A percentile compares a stretch with the other conserved stretches of the same genome.
These are phyloP conservation scores for Chloranthus sessilifolius DNA, from an alignment of 164 flowering plant species.

Conservation along the genomic window DNA sequence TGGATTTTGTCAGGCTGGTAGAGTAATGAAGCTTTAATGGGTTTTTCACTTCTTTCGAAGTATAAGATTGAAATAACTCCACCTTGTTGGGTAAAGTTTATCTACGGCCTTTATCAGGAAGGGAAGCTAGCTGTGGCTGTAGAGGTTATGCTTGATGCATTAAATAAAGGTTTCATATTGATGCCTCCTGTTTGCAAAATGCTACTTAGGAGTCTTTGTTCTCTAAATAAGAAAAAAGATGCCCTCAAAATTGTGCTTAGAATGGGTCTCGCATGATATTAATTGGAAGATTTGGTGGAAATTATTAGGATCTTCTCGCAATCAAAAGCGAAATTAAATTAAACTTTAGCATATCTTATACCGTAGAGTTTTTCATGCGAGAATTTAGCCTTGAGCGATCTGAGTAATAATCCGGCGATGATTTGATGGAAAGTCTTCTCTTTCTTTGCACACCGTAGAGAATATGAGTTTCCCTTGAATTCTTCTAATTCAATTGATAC, in stretches of 20 bases:
- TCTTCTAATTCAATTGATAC: too few relatives aligned
- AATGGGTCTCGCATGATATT: conserved; percentile 54
- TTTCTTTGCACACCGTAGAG: too few relatives aligned
- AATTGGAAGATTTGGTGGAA: too few relatives aligned
- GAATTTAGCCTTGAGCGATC: too few relatives aligned
- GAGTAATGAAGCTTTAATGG: conserved; percentile 53
- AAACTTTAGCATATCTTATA: too few relatives aligned
- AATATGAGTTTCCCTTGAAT: too few relatives aligned
- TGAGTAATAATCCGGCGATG: too few relatives aligned
- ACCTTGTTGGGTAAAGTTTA: conserved; percentile 60
- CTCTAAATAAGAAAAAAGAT: conserved; percentile 22
- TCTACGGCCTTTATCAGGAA: conserved; percentile 37
- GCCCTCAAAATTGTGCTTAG: conserved; percentile 33
- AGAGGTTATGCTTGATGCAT: conserved; percentile 49
- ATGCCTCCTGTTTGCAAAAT: conserved; percentile 41
- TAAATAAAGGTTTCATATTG: conserved; percentile 47
- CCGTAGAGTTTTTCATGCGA: too few relatives aligned
- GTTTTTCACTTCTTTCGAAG: conserved; percentile 49
- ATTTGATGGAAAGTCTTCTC: too few relatives aligned
- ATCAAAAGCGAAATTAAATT: too few relatives aligned
- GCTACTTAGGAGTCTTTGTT: conserved; percentile 36
- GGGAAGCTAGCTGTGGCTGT: conserved; percentile 43
- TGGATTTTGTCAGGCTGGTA: conserved; percentile 53
- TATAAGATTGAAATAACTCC: conserved; percentile 35
- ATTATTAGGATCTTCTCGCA: too few relatives aligned